Conservation (phyloP, 768 basidiomycete species). For the Pleurotus eryngii region DNA sequence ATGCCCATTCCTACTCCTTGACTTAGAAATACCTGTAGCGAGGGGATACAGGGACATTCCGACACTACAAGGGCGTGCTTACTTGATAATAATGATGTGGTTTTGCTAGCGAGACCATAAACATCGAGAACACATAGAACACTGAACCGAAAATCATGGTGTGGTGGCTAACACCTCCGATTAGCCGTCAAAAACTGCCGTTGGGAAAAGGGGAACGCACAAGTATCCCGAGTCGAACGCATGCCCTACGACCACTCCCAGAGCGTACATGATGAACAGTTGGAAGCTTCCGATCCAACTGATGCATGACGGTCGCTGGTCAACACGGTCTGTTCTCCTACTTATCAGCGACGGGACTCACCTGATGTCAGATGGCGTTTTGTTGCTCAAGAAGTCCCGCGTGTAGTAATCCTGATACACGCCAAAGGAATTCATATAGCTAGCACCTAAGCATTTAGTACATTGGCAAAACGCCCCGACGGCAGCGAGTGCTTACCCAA, state of each 20-base stretch:
- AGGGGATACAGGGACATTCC: too few relatives aligned
- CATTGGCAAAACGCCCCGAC: too few relatives aligned
- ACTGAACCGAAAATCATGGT: constrained; percentile 36
- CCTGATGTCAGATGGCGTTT: constrained; percentile 44
- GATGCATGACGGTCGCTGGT: too few relatives aligned
- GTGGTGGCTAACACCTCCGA: constrained; percentile 22
- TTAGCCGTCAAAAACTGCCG: background rate
- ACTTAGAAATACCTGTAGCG: constrained; percentile 29
- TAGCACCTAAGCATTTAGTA: constrained; percentile 21
- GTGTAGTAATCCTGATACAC: constrained; percentile 50
- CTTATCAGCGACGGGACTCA: constrained; percentile 13
- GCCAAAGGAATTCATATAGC: constrained; percentile 43
- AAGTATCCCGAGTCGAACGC: constrained; percentile 27
- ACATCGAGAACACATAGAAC: constrained; percentile 34
- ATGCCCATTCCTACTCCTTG: constrained; percentile 35
- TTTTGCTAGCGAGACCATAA: constrained; percentile 35
- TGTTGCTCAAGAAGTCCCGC: constrained; percentile 31
- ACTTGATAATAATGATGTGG: constrained; percentile 33
- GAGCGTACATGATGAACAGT: constrained; percentile 27
- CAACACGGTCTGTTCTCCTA: too few relatives aligned
- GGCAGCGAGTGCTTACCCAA: constrained; percentile 28
- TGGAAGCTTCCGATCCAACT: constrained; percentile 34
- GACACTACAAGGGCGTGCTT: background rate
- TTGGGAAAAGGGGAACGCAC: constrained; percentile 10
- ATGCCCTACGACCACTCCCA: constrained; percentile 25